Evolutionary conservation across 495 filamentous ascomycete genomes (phyloP).

Genomic region (Pseudoneurospora amorphoporcata): DNA sequence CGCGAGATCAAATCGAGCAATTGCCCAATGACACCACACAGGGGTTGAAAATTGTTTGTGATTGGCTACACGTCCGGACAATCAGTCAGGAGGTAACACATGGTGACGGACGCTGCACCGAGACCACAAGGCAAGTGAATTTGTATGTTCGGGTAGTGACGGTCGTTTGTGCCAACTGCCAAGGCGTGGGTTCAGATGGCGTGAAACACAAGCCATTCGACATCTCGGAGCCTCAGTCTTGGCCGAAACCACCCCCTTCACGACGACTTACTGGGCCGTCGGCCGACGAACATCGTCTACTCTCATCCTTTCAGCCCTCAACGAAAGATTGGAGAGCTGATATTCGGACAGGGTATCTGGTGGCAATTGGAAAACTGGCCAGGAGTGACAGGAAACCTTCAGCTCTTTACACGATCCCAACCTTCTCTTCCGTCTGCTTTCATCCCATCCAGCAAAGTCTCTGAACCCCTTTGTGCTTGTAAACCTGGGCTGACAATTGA

Average conservation of each 20-base stretch:
- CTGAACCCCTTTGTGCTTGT: not conserved
- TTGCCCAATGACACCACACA: constrained; percentile 9
- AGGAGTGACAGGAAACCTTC: not conserved
- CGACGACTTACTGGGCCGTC: not conserved
- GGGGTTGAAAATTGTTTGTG: constrained; percentile 1
- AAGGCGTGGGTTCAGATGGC: not conserved
- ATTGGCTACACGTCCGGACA: not conserved
- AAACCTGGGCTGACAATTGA: not conserved
- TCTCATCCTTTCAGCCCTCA: not conserved
- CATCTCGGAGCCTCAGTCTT: not conserved
- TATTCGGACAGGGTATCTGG: not conserved
- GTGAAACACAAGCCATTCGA: not conserved
- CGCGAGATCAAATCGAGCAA: constrained; percentile 8
- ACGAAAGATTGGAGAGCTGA: not conserved
- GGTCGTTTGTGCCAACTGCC: not conserved
- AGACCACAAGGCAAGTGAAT: not conserved
- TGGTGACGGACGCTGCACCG: not conserved
- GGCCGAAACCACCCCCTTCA: not conserved
- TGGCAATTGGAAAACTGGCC: not conserved
- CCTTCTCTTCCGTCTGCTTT: not conserved
- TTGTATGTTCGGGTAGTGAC: not conserved
- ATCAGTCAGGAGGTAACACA: not conserved
- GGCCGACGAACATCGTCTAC: not conserved
- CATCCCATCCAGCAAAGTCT: not conserved
- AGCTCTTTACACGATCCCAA: not conserved